These are phyloP conservation scores for Cercospora sp. DNA, from an alignment of 2,329 filamentous ascomycete genomes.

Conservation along the genomic window DNA sequence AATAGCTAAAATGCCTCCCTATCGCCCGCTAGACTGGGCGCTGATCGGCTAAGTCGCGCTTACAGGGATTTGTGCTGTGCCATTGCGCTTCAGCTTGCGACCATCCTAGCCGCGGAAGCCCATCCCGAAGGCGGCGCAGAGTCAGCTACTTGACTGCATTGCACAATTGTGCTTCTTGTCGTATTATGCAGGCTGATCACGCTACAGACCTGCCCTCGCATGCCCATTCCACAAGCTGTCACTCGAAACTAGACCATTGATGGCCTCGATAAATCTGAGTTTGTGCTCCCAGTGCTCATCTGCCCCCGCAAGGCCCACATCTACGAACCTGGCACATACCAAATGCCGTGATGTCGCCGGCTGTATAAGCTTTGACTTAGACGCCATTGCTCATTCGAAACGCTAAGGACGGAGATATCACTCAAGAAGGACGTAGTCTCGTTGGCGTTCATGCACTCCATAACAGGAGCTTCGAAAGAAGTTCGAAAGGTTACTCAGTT, in stretches of 20 bases:
- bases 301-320: not conserved
- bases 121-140: not conserved
- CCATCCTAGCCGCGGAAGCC: not conserved
- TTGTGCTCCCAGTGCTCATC: not conserved
- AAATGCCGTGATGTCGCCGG: not conserved
- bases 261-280: not conserved
- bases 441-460: not conserved
- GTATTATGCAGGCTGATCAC: not conserved
- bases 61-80: not conserved
- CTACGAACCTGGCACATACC: not conserved
- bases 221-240: not conserved
- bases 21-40: not conserved
- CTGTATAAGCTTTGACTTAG: not conserved
- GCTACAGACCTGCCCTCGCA: not conserved
- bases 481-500: not conserved
- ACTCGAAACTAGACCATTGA: not conserved
- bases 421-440: not conserved
- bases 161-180: not conserved
- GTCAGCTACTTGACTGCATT: not conserved
- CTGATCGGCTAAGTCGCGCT: not conserved
- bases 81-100: not conserved
- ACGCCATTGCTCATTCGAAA: not conserved
- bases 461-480: not conserved
- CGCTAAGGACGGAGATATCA: not conserved
- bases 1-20: not conserved